Percentiles rank a stretch among this genome's conserved stretches.
These are phyloP conservation scores for Austroboletus niveus DNA, from an alignment of 1,284 basidiomycete genomes.

Conservation along the genomic window DNA sequence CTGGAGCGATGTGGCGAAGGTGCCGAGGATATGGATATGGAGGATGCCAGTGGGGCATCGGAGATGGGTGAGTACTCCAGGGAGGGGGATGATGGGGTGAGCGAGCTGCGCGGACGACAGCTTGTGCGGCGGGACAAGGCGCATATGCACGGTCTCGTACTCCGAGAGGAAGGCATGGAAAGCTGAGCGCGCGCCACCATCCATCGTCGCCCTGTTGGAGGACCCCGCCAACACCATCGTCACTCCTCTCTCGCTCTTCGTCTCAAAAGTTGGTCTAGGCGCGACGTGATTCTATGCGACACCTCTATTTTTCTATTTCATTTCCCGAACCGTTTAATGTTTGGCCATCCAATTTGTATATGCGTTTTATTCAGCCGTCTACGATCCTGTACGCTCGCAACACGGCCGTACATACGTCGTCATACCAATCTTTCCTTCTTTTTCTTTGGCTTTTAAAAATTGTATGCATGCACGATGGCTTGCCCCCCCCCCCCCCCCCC, in stretches of 20 bases:
- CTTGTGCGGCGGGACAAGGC: conserved; percentile 16
- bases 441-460: not conserved
- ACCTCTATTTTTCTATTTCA: not conserved
- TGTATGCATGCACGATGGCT: no score
- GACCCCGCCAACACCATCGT: not conserved
- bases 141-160: conserved; percentile 2
- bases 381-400: not conserved
- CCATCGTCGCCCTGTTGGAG: not conserved
- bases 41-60: conserved; percentile 7
- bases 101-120: conserved; percentile 22
- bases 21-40: conserved; percentile 23
- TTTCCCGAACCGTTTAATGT: not conserved
- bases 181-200: conserved; percentile 6
- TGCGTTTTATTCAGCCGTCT: not conserved
- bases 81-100: not conserved
- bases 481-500: no score
- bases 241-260: not conserved
- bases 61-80: not conserved
- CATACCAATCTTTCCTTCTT: not conserved
- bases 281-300: not conserved
- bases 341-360: not conserved
- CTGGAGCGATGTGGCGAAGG: not conserved
- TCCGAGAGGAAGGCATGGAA: conserved; percentile 18
- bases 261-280: not conserved
- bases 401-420: no score